A percentile compares a stretch with the other conserved stretches of the same genome.
Conservation (phyloP, 1,139 yeast species). For the Kurtzmaniella quercitrusa region DNA sequence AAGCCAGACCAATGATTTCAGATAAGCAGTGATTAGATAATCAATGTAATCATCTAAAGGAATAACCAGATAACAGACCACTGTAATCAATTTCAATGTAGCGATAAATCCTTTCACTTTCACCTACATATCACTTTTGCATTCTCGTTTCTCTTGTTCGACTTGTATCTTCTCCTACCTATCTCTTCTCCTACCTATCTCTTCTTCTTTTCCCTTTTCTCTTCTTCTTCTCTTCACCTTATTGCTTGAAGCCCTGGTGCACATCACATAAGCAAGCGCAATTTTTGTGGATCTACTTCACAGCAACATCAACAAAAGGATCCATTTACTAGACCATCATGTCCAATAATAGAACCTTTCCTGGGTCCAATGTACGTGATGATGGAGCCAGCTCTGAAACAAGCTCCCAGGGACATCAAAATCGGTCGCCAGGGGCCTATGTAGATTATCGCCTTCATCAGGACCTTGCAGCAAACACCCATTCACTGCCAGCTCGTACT, state of each 20-base stretch:
- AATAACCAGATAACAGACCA: background rate
- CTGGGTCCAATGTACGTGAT: background rate
- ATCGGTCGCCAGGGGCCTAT: constrained; percentile 13
- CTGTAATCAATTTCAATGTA: too few species aligned
- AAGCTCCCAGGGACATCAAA: background rate
- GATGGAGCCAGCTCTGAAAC: constrained; percentile 1
- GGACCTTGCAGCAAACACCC: constrained; percentile 26
- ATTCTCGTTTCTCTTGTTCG: background rate
- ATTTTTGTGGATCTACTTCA: background rate
- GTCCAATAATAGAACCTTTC: constrained; percentile 1
- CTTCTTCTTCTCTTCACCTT: too few species aligned
- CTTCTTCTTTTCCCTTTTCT: background rate
- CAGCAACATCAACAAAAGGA: background rate
- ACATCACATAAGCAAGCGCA: background rate
- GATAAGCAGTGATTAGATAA: too few species aligned
- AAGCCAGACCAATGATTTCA: too few species aligned
- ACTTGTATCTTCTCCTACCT: background rate
- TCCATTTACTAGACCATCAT: background rate
- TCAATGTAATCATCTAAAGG: too few species aligned
- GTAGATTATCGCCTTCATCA: constrained; percentile 30
- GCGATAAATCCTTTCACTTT: too few species aligned
- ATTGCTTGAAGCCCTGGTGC: background rate
- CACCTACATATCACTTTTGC: too few species aligned
- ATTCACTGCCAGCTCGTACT: constrained; percentile 30
- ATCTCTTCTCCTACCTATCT: background rate